Percentiles rank a stretch among this genome's conserved stretches.
phyloP scores from a whole-genome alignment of 495 filamentous ascomycete species.

The Friedmanniomyces endolithicus region DNA sequence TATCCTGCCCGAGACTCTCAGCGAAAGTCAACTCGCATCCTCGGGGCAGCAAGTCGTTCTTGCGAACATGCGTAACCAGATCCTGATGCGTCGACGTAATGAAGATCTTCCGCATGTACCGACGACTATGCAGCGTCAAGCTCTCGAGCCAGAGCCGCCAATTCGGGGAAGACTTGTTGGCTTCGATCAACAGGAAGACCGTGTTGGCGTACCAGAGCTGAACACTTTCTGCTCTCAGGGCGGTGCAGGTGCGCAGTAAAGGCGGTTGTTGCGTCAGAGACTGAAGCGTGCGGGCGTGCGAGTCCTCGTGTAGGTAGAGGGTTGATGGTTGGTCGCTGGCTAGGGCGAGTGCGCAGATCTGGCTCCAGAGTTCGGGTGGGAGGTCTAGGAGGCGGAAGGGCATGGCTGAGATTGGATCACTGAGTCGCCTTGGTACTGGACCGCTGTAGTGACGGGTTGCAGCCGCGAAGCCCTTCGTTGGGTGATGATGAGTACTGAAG shows the following conservation, averaged over 20 bases:
- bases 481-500: too few species aligned
- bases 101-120: background rate
- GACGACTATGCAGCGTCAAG: background rate
- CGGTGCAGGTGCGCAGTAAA: background rate
- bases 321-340: background rate
- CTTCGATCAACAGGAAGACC: background rate
- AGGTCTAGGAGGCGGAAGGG: too few species aligned
- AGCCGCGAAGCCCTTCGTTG: too few species aligned
- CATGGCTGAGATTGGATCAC: too few species aligned
- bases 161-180: background rate
- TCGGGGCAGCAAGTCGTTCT: background rate
- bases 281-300: background rate
- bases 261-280: background rate
- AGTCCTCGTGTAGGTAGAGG: background rate
- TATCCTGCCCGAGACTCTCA: background rate
- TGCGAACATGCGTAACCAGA: background rate
- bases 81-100: background rate
- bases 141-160: background rate
- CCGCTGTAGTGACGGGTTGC: too few species aligned
- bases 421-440: too few species aligned
- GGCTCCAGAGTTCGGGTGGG: background rate
- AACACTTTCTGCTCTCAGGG: background rate
- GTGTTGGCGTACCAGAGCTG: background rate
- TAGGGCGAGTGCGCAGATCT: background rate
- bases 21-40: background rate